Base-by-base conservation (phyloP, 345 rosid species). In the Hypericum perforatum region DNA sequence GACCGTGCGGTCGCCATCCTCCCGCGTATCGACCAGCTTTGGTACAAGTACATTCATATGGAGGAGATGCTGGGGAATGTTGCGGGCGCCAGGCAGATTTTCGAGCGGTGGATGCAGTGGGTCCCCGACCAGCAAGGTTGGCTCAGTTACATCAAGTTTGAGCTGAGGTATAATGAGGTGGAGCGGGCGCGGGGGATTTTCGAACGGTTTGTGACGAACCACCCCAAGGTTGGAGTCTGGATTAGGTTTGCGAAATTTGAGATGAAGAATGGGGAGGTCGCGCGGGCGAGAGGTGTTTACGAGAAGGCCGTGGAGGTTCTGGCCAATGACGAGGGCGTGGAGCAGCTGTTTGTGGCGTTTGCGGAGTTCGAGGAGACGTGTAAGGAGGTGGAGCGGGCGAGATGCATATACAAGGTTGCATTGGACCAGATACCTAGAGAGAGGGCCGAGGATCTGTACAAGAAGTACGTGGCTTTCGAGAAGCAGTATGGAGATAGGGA, bases 1-100 rank as follows among this genome's bases (percentile, higher is more conserved):
- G 96, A 84, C 58, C 79, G 94, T 0, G 96, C 95, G 0, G 92
- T 90, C 0, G 60, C 81, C 0, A 72, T 90, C 11, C 64, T 86
- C 47, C 96, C 96, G 0, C 69, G 96, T 0, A 74, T 90, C 2
- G 97, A 90, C 61, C 97, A 90, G 81, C 71, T 90, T 0, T 86
- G 96, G 96, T 86, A 90, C 45, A 90, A 90, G 66, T 86, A 90
- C 29, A 84, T 86, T 13, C 94, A 90, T 59, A 90, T 90, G 95
- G 97, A 89, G 70, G 90, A 84, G 69, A 84, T 86, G 57, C 69
- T 90, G 0, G 94, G 91, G 5, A 84, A 90, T 9, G 71, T 86
- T 0, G 90, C 90, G 0, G 94, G 88, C 2, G 95, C 95, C 0
- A 74, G 95, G 44, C 82, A 77, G 74, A 72, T 86, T 10, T 86